These are phyloP conservation scores for Trichoderma erinaceum DNA, from an alignment of 495 filamentous ascomycete species.

Conservation along the genomic window DNA sequence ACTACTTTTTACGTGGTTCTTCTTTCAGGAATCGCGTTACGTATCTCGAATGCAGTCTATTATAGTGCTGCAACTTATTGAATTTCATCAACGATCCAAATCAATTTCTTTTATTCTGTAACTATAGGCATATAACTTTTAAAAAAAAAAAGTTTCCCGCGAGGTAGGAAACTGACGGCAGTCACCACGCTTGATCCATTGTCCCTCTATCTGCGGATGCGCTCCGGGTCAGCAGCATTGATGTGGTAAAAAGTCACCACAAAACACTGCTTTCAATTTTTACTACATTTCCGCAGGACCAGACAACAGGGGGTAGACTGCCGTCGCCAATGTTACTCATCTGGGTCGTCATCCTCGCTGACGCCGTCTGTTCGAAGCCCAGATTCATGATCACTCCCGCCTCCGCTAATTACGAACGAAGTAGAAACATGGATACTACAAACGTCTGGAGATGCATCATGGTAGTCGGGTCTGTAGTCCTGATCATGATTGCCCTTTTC, in stretches of 20 bases:
- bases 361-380: slow-evolving; percentile 30
- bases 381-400: slow-evolving; percentile 27
- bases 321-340: slow-evolving; percentile 38
- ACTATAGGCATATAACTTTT: not conserved
- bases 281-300: slow-evolving; percentile 36
- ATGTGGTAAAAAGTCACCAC: not conserved
- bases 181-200: slow-evolving; percentile 39
- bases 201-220: slow-evolving; percentile 40
- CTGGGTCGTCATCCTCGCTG: slow-evolving; percentile 41
- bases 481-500: slow-evolving; percentile 48
- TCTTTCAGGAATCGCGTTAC: not conserved
- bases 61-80: not conserved
- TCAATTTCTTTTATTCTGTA: slow-evolving; percentile 12
- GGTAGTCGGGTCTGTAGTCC: slow-evolving; percentile 25
- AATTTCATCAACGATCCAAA: slow-evolving; percentile 7
- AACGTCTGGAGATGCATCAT: slow-evolving; percentile 40
- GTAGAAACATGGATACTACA: slow-evolving; percentile 36
- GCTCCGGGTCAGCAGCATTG: not conserved
- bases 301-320: slow-evolving; percentile 50
- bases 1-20: not conserved
- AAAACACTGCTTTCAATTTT: not conserved
- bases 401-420: slow-evolving; percentile 22
- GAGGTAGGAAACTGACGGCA: slow-evolving; percentile 27
- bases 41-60: no score
- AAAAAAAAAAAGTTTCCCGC: slow-evolving; percentile 4